Percentiles rank a stretch among this genome's conserved stretches.
Conservation (phyloP, 2,329 filamentous ascomycete genomes). For the Colletotrichum sp. region DNA sequence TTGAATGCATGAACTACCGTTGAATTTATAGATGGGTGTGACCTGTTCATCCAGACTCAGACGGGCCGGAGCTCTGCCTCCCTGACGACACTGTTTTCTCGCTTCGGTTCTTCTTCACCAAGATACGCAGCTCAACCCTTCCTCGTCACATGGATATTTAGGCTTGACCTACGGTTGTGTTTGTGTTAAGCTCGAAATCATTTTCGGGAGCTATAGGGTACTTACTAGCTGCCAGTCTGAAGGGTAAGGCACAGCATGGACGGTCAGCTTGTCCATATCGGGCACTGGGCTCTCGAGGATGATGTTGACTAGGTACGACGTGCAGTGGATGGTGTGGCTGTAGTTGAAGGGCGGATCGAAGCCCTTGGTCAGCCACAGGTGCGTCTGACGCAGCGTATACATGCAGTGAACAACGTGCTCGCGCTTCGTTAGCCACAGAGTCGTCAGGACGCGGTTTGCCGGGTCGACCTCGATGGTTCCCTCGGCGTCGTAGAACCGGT, state of each 20-base stretch:
- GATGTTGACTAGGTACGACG: not conserved
- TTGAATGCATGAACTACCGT: not conserved
- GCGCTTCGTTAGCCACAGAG: not conserved
- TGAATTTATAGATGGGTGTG: not conserved
- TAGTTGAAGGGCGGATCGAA: not conserved
- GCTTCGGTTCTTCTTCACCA: not conserved
- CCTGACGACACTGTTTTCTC: not conserved
- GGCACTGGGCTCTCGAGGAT: not conserved
- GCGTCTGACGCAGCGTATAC: not conserved
- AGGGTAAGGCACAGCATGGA: not conserved
- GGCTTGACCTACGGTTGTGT: not conserved
- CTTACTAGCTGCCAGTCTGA: not conserved
- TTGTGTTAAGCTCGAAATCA: not conserved
- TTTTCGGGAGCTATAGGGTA: not conserved
- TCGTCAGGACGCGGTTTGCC: not conserved
- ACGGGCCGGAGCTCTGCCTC: not conserved
- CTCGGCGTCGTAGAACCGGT: not conserved
- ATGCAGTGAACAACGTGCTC: not conserved
- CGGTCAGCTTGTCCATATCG: not conserved
- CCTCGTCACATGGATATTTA: not conserved
- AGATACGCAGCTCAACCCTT: not conserved
- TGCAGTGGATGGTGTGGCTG: not conserved
- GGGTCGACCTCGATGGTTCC: not conserved
- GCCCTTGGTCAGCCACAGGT: not conserved
- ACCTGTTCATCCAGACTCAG: not conserved